Evolutionary conservation across 148 eudicot species (phyloP).

Genomic region (Cornus kousa): DNA sequence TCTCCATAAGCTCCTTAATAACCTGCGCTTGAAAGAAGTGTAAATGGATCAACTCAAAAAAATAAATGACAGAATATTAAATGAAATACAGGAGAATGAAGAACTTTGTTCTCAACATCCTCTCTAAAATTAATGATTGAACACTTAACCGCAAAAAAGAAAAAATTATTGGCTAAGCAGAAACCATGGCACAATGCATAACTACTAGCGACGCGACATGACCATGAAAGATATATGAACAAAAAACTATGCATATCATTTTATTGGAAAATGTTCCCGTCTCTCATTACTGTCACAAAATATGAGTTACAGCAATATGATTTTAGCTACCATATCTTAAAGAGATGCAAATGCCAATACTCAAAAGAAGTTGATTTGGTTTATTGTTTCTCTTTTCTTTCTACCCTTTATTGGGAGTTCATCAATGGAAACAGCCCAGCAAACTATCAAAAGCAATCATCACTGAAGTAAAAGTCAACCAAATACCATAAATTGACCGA

Average conservation of each 20-base stretch:
- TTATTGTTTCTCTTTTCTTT: background rate
- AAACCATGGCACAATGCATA: background rate
- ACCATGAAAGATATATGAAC: background rate
- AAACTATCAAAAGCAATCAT: background rate
- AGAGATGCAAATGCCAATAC: too few species aligned
- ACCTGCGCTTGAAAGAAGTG: constrained; percentile 49
- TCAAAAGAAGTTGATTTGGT: too few species aligned
- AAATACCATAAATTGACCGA: too few species aligned
- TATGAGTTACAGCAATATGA: background rate
- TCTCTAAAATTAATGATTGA: background rate
- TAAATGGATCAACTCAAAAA: background rate
- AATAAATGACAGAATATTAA: background rate
- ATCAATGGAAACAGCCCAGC: background rate
- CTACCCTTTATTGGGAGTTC: background rate
- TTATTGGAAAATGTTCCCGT: background rate
- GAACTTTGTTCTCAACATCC: too few species aligned
- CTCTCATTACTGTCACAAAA: background rate
- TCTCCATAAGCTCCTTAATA: constrained; percentile 67
- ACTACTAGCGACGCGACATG: background rate
- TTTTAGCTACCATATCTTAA: too few species aligned
- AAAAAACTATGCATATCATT: background rate
- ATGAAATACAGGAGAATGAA: background rate
- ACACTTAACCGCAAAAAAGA: background rate
- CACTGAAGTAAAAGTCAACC: too few species aligned
- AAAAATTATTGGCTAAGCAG: background rate